These are phyloP conservation scores for Penicillium cataractarum DNA, from an alignment of 495 filamentous ascomycete species.

Conservation along the genomic window DNA sequence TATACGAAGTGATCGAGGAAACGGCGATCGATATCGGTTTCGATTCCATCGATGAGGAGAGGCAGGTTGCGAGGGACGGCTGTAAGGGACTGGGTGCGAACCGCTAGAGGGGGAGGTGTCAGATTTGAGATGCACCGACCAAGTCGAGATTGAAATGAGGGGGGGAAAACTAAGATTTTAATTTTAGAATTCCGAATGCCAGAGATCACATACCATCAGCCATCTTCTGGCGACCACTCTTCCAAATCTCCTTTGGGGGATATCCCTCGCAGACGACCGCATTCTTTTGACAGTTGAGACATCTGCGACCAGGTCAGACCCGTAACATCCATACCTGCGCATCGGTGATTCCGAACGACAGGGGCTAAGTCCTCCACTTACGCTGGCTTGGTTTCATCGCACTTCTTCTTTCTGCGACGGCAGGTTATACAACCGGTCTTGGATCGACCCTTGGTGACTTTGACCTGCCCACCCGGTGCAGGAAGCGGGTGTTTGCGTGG, in stretches of 20 bases:
- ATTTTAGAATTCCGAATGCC: background rate
- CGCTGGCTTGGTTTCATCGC: slow-evolving; percentile 88
- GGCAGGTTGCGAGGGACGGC: slow-evolving; percentile 66
- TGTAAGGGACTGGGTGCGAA: slow-evolving; percentile 38
- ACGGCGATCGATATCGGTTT: slow-evolving; percentile 79
- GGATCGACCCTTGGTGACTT: slow-evolving; percentile 82
- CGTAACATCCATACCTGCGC: background rate
- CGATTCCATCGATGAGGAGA: slow-evolving; percentile 80
- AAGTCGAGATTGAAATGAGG: slow-evolving; percentile 7
- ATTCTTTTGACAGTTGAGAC: slow-evolving; percentile 92
- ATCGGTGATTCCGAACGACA: background rate
- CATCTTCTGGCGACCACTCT: slow-evolving; percentile 74
- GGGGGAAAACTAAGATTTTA: background rate
- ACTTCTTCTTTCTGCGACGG: slow-evolving; percentile 93
- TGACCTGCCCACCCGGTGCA: slow-evolving; percentile 57
- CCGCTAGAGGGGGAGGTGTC: slow-evolving; percentile 24
- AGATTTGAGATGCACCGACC: background rate
- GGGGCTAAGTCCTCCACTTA: too few relatives aligned
- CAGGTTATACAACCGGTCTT: slow-evolving; percentile 96
- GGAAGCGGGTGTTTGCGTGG: slow-evolving; percentile 81
- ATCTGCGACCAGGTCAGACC: slow-evolving; percentile 40
- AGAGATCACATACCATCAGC: slow-evolving; percentile 66
- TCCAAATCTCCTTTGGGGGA: slow-evolving; percentile 86
- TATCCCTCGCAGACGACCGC: slow-evolving; percentile 92
- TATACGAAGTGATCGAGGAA: slow-evolving; percentile 88